Conservation (phyloP, 495 filamentous ascomycete genomes). For the Hyaloscypha bicolor region DNA sequence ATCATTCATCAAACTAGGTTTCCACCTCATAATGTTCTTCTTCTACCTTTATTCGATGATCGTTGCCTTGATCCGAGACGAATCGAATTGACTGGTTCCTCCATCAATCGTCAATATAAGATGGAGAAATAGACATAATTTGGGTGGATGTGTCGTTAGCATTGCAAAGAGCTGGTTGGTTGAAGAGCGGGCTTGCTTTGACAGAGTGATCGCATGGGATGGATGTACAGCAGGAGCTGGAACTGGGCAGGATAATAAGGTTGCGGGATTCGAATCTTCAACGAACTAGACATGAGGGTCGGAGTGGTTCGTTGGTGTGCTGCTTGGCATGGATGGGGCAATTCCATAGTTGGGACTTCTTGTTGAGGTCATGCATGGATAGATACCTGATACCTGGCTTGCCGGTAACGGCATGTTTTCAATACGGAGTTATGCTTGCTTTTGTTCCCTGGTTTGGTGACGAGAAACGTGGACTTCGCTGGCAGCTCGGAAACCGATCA, state of each 20-base stretch:
- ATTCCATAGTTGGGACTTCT: conserved; percentile 22
- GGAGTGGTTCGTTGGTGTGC: conserved; percentile 15
- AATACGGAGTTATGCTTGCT: conserved; percentile 13
- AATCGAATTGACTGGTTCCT: conserved; percentile 66
- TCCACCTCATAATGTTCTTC: conserved; percentile 99
- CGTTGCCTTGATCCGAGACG: conserved; percentile 90
- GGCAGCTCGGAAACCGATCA: neutral
- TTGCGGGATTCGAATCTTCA: conserved; percentile 16
- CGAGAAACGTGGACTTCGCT: neutral
- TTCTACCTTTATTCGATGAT: conserved; percentile 99
- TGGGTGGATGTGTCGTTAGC: conserved; percentile 2
- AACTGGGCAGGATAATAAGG: conserved; percentile 23
- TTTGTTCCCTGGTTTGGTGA: neutral
- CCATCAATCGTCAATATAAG: conserved; percentile 22
- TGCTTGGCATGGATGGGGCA: conserved; percentile 12
- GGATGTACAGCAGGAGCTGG: conserved; percentile 14
- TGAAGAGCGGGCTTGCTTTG: conserved; percentile 1
- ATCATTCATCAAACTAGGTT: conserved; percentile 98
- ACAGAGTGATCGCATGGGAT: neutral
- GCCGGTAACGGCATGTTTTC: conserved; percentile 26
- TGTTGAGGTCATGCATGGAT: conserved; percentile 27
- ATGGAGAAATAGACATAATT: conserved; percentile 18
- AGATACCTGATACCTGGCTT: conserved; percentile 32
- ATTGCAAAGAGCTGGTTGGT: neutral
- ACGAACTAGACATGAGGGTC: conserved; percentile 25